Percentiles rank a stretch among this genome's conserved stretches.
Conservation (phyloP, 1,284 basidiomycete species). For the Heterobasidion parviporum region DNA sequence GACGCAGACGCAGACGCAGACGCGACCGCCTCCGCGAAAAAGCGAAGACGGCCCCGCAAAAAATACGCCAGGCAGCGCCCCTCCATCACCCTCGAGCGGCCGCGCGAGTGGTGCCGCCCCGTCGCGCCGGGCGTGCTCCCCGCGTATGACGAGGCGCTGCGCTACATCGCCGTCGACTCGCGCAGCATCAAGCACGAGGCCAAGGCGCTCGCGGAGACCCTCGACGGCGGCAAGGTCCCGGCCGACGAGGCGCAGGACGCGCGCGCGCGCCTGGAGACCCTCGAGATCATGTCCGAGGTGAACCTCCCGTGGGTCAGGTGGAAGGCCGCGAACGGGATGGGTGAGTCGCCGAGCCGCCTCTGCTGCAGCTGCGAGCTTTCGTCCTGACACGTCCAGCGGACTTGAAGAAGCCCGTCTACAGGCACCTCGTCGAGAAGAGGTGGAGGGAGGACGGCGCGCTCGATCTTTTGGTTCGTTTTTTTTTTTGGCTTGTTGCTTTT, state of each 20-base stretch:
- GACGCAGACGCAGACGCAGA: no score
- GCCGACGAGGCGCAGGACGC: conserved; percentile 33
- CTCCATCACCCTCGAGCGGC: conserved; percentile 37
- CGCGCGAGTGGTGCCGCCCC: conserved; percentile 60
- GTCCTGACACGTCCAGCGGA: conserved; percentile 34
- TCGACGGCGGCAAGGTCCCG: conserved; percentile 16
- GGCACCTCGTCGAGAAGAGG: conserved; percentile 74
- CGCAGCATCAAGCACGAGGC: conserved; percentile 37
- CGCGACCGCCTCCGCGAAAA: no score
- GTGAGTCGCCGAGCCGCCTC: conserved; percentile 31
- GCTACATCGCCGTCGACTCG: conserved; percentile 50
- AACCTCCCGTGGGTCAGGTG: conserved; percentile 77
- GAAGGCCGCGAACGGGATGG: conserved; percentile 68
- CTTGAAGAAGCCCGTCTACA: conserved; percentile 61
- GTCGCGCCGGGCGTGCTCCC: conserved; percentile 62
- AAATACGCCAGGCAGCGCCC: conserved; percentile 28
- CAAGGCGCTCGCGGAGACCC: conserved; percentile 24
- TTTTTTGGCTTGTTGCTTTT: background rate
- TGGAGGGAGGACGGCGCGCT: conserved; percentile 83
- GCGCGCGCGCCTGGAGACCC: conserved; percentile 24
- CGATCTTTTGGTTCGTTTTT: conserved; percentile 67
- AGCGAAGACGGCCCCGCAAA: background rate
- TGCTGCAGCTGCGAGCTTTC: background rate
- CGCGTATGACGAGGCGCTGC: conserved; percentile 78
- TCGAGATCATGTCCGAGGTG: conserved; percentile 47